These are phyloP conservation scores for Marasmius tenuissimus DNA, from an alignment of 1,284 basidiomycete species.

Conservation along the genomic window DNA sequence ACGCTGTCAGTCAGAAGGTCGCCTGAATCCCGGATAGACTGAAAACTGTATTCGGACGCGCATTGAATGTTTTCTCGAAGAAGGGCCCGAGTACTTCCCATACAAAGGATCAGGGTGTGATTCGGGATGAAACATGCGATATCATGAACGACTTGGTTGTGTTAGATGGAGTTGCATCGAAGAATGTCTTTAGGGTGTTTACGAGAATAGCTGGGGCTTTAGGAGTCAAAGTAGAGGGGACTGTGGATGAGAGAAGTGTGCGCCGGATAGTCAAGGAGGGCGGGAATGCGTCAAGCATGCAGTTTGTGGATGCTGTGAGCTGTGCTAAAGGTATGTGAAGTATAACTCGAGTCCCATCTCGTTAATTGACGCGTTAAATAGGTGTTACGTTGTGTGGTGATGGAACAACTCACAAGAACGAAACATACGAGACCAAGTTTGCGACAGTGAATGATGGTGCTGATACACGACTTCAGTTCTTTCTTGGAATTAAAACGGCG, in stretches of 20 bases:
- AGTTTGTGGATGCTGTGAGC: conserved; percentile 11
- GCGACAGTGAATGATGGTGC: background rate
- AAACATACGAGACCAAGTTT: conserved; percentile 18
- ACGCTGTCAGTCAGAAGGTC: background rate
- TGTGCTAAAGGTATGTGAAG: conserved; percentile 12
- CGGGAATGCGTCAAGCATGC: conserved; percentile 15
- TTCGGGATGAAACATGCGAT: conserved; percentile 11
- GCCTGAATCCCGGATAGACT: background rate
- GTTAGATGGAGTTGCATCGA: conserved; percentile 12
- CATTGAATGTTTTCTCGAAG: background rate
- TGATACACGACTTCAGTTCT: conserved; percentile 3
- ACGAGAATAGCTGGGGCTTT: conserved; percentile 4
- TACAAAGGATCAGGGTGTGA: background rate
- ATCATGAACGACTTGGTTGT: conserved; percentile 14
- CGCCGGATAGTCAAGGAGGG: conserved; percentile 12
- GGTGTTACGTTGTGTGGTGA: conserved; percentile 23
- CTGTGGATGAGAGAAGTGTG: conserved; percentile 2
- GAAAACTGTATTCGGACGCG: background rate
- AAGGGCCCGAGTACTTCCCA: background rate
- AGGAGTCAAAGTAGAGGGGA: conserved; percentile 9
- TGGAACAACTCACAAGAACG: conserved; percentile 21
- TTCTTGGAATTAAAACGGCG: conserved; percentile 19
- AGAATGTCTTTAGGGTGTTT: conserved; percentile 11
- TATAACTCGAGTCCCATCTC: too few relatives aligned
- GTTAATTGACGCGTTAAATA: too few relatives aligned